Evolutionary conservation across 192 early-diverging fungal genomes (phyloP).

Genomic region (Podila horticola): DNA sequence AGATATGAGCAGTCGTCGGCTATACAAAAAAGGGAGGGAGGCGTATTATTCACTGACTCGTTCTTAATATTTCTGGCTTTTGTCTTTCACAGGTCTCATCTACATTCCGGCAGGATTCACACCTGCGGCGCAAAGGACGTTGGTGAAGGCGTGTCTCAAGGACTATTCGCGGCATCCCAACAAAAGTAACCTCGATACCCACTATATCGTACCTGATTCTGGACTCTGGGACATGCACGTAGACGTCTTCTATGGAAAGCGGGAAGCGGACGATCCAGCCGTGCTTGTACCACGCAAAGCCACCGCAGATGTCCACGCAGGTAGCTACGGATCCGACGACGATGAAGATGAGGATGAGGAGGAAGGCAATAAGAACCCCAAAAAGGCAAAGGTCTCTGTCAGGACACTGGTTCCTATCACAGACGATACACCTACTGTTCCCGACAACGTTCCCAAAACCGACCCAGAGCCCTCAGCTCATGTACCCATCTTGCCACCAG

Average conservation of each 20-base stretch:
- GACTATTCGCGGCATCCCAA: constrained; percentile 85
- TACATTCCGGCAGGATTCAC: constrained; percentile 84
- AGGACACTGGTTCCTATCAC: constrained; percentile 37
- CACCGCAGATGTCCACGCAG: constrained; percentile 6
- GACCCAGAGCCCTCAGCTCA: constrained; percentile 50
- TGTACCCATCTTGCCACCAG: constrained; percentile 51
- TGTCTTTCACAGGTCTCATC: constrained; percentile 70
- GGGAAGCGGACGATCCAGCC: constrained; percentile 20
- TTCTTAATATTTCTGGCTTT: neutral
- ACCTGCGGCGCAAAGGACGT: constrained; percentile 70
- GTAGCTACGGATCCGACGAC: constrained; percentile 40
- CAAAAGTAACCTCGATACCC: constrained; percentile 89
- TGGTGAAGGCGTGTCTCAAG: constrained; percentile 78
- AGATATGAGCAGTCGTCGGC: neutral
- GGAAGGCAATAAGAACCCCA: constrained; percentile 33
- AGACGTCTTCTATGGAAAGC: constrained; percentile 19
- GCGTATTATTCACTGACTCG: neutral
- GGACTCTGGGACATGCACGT: constrained; percentile 73
- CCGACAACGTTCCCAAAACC: constrained; percentile 29
- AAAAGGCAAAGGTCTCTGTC: constrained; percentile 2
- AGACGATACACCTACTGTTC: constrained; percentile 24
- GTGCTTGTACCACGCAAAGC: constrained; percentile 48
- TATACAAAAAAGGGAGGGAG: neutral
- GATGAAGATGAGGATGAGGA: constrained; percentile 38
- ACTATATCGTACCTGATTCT: constrained; percentile 72